phyloP scores from a whole-genome alignment of 2,329 filamentous ascomycete genomes.

The Fusarium verticillioides region DNA sequence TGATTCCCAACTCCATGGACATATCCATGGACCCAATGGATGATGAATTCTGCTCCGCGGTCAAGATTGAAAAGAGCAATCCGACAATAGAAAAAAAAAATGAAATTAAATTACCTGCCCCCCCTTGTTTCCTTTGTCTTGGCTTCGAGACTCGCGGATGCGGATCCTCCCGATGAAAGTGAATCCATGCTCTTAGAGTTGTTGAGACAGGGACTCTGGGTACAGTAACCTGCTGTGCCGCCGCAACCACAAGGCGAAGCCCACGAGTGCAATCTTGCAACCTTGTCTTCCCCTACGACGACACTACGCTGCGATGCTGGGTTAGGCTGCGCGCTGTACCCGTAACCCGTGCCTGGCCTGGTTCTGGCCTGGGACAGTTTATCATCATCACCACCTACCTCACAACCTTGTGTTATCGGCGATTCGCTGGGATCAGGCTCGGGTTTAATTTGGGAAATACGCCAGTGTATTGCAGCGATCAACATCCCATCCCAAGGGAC shows the following conservation, averaged over 20 bases:
- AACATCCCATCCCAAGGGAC: not conserved
- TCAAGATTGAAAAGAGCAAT: not conserved
- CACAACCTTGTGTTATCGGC: not conserved
- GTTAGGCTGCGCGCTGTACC: slow-evolving; percentile 9
- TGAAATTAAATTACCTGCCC: not conserved
- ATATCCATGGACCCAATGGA: slow-evolving; percentile 10
- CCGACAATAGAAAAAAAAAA: not conserved
- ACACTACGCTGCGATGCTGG: not conserved
- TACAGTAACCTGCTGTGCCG: slow-evolving; percentile 38
- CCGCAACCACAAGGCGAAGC: slow-evolving; percentile 9
- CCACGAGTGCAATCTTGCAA: slow-evolving; percentile 23
- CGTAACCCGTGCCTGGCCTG: slow-evolving; percentile 3
- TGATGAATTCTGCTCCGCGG: not conserved
- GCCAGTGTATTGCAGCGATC: slow-evolving; percentile 6
- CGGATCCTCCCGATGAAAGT: slow-evolving; percentile 21
- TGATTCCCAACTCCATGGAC: slow-evolving; percentile 9
- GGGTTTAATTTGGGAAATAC: slow-evolving; percentile 30
- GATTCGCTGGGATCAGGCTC: slow-evolving; percentile 11
- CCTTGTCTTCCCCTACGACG: not conserved
- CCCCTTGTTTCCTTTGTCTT: slow-evolving; percentile 11
- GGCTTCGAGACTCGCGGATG: slow-evolving; percentile 9
- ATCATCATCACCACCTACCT: not conserved
- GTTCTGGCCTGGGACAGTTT: not conserved
- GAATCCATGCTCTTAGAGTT: not conserved
- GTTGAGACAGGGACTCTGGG: slow-evolving; percentile 21